Evolutionary conservation across 176 grass and related monocot species (phyloP), one percentile per base, ranked within the genome.

Genomic region (Aegilops speltoides): DNA sequence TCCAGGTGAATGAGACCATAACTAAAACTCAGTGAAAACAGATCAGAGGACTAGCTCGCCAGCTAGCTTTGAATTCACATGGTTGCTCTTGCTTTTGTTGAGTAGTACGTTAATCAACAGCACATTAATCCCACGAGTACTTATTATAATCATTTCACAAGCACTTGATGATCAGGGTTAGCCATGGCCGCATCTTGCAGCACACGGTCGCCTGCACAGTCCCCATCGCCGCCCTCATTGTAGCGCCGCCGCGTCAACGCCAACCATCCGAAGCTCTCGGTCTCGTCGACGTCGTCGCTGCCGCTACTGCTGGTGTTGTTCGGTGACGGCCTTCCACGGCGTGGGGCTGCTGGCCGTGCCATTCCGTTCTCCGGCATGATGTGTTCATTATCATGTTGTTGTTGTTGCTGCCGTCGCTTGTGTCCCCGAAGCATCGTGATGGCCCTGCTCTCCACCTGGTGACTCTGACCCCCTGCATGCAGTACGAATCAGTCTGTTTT

Each of bases 391-490:
- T 29, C n/a, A n/a, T 24, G 20, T 31, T n/a, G 50, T 29, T 29
- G 29, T 2, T 29, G 1, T 2, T 1, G 29, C 29, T 2, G 29
- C 45, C 4, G 34, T 16, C 50, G 50, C 4, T 15, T 7, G 82
- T 46, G 46, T 28, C 25, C 59, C 78, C 81, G 81, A 87, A 40
- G 85, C 60, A 40, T 22, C 34, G 10, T 56, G 45, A 34, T 76
- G 76, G 79, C 84, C 85, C 80, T 79, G 64, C 28, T 13, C 89
- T 73, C 59, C 46, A 56, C 26, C 67, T 69, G 76, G 89, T n/a
- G 89, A 79, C 48, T 62, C 45, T 24, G 81, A 64, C 70, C 50
- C 70, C 89, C 85, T 91, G 81, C 46, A 77, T 81, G 85, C 76
- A 84, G 26, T 20, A 31, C 43, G 45, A 31, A 76, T 29, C 73